Percentiles rank a stretch among this genome's conserved stretches.
Evolutionary conservation across 805 yeast genomes (phyloP).

Genomic region (Candida endomychidarum): DNA sequence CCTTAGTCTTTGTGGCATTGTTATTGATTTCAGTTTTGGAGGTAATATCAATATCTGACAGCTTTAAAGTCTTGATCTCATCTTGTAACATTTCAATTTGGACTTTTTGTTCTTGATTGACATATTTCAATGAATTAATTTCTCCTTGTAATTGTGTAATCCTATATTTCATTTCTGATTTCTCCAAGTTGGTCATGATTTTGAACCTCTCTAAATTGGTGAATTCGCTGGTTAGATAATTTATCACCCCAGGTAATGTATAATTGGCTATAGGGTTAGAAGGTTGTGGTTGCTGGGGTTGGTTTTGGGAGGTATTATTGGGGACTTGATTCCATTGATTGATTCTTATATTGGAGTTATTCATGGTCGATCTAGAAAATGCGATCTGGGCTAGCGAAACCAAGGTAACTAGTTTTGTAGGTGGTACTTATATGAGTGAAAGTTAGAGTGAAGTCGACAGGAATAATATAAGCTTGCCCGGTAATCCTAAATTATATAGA

Average conservation of each 20-base stretch:
- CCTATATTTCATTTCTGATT: conserved; percentile 50
- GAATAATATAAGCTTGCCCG: too few relatives aligned
- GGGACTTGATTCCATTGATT: conserved; percentile 10
- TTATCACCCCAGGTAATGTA: conserved; percentile 60
- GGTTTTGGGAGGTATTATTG: conserved; percentile 6
- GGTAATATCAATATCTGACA: too few relatives aligned
- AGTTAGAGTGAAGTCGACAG: too few relatives aligned
- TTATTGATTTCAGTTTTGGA: too few relatives aligned
- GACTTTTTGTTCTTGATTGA: conserved; percentile 42
- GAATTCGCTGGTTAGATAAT: conserved; percentile 58
- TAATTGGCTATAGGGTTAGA: conserved; percentile 41
- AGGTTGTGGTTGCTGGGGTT: conserved; percentile 8
- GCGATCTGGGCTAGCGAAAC: too few relatives aligned
- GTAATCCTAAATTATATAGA: too few relatives aligned
- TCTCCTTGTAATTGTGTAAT: conserved; percentile 55
- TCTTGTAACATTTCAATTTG: conserved; percentile 39
- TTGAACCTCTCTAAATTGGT: conserved; percentile 44
- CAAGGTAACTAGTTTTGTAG: too few relatives aligned
- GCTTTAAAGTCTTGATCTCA: conserved; percentile 14
- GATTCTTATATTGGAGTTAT: conserved; percentile 3
- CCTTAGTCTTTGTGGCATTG: neutral
- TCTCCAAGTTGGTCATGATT: conserved; percentile 54
- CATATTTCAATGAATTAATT: conserved; percentile 42
- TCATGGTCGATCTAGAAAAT: conserved; percentile 4
- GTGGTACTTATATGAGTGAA: too few relatives aligned